Conservation (phyloP, 169 alveolate genomes). For the Eimeria zaria region DNA sequence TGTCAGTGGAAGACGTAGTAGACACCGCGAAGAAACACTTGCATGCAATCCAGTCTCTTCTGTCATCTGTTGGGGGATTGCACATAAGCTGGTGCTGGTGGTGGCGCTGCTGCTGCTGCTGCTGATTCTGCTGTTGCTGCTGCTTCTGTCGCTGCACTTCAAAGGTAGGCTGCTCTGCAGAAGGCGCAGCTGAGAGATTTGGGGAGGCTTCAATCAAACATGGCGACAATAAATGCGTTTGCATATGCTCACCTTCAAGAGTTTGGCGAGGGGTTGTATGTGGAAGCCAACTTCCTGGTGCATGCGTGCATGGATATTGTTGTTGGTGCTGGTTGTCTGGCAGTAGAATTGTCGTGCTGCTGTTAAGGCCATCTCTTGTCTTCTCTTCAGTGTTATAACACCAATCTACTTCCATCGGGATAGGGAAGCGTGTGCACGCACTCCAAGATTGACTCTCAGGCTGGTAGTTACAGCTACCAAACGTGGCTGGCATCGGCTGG, state of each 20-base stretch:
- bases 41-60: neutral
- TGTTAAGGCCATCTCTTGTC: neutral
- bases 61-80: neutral
- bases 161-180: neutral
- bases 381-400: neutral
- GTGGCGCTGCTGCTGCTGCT: too few species aligned
- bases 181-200: neutral
- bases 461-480: neutral
- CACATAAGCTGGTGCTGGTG: too few species aligned
- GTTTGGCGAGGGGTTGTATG: neutral
- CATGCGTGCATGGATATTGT: neutral
- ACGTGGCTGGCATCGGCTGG: neutral
- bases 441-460: neutral
- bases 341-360: neutral
- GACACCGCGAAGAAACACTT: neutral
- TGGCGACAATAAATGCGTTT: neutral
- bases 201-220: neutral
- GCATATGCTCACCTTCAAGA: neutral
- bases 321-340: neutral
- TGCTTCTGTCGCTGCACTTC: neutral
- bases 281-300: neutral
- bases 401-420: neutral
- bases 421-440: neutral
- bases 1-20: neutral
- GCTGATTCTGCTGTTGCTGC: too few species aligned